Base-by-base conservation (phyloP, 1,284 basidiomycete genomes). In the Moesziomyces aphidis region DNA sequence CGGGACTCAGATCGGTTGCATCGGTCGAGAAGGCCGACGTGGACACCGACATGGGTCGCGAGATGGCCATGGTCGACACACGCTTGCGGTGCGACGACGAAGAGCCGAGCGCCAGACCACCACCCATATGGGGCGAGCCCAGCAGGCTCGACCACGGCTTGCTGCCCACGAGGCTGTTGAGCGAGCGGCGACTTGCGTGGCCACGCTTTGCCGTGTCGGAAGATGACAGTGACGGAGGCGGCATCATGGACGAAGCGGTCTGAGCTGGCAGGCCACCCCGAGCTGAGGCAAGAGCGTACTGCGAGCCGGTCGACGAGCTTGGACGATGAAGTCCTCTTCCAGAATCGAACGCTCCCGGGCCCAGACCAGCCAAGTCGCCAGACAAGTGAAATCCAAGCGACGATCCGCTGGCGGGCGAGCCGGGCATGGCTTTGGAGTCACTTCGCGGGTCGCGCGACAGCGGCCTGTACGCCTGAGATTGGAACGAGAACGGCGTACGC, bases 91-190 rank as follows among this genome's bases (percentile, higher is more conserved):
- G 47, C 19, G 53, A 60, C 23, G 51, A 61, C 11, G 44, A 53
- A 7, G 66, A 65, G 49, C 50, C 34, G 23, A 42, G 39, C 6
- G 39, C 39, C 4, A 42, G 15, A n/a, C 21, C 36, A 42, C 55
- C 58, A n/a, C 61, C 56, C 7, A 68, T 61, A 23, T 58, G 44
- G 23, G 72, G 62, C 23, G 66, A 74, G 22, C 49, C 54, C 26
- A 74, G 26, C 3, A 74, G 49, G 53, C 53, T 62, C 15, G 72
- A 61, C 72, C 72, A 74, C 1, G 62, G 60, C 47, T 60, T 68
- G 53, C 31, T 56, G 45, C 60, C 48, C 4, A 67, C 64, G n/a
- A 69, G 57, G 34, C 61, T 61, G 59, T 55, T 73, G 51, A 73
- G 64, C 39, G 71, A 73, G 8, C 71, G 61, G 47, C 71, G 71